These are phyloP conservation scores for Populus ilicifolia DNA, from an alignment of 345 rosid species.

Conservation along the genomic window DNA sequence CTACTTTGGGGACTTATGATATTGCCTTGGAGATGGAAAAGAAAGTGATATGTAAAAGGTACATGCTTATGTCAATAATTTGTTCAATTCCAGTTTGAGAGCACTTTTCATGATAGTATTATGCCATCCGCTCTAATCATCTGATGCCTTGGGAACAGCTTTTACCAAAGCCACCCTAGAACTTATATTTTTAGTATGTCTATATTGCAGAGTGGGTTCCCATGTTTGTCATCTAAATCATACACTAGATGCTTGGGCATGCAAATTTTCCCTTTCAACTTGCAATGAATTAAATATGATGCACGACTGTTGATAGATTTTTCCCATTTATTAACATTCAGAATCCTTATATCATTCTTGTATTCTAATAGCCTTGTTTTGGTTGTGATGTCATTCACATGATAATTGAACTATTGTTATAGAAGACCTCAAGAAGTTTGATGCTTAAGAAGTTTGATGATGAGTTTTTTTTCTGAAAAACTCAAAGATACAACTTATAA, in stretches of 20 bases:
- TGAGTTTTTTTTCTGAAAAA: neutral
- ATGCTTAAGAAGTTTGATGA: neutral
- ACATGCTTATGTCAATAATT: neutral
- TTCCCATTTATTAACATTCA: neutral
- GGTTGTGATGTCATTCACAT: neutral
- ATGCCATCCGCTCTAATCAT: neutral
- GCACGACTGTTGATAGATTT: neutral
- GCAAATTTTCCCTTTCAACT: neutral
- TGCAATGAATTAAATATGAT: neutral
- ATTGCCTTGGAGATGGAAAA: slow-evolving; percentile 81
- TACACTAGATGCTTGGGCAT: neutral
- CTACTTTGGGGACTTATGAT: slow-evolving; percentile 86
- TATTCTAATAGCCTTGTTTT: neutral
- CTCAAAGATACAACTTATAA: neutral
- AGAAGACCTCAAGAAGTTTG: too few relatives aligned
- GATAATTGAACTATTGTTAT: neutral
- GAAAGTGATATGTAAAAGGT: slow-evolving; percentile 93
- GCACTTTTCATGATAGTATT: neutral
- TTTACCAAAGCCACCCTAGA: neutral
- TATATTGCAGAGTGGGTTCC: neutral
- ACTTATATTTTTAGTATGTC: neutral
- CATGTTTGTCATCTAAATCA: neutral
- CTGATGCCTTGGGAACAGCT: neutral
- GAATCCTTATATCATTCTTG: neutral
- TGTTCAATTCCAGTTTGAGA: neutral